These are phyloP conservation scores for Xanthoconium stramineum DNA, from an alignment of 768 basidiomycete genomes.

Conservation along the genomic window DNA sequence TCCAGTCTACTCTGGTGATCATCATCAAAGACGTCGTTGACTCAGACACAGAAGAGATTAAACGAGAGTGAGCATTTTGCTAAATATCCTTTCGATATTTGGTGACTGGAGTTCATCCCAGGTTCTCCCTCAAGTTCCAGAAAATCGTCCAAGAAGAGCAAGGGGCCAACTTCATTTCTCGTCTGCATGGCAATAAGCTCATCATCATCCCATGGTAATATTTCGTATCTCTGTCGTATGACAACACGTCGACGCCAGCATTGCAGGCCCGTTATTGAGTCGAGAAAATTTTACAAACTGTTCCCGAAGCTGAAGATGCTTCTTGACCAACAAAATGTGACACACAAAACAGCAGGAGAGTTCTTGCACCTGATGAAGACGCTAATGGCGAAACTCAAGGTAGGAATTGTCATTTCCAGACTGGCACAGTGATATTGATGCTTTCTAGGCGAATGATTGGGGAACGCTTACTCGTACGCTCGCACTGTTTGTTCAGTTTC, in stretches of 20 bases:
- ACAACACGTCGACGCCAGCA: background rate
- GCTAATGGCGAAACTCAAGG: slow-evolving; percentile 55
- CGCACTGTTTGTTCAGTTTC: background rate
- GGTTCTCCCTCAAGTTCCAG: slow-evolving; percentile 56
- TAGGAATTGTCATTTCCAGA: slow-evolving; percentile 11
- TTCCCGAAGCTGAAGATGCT: slow-evolving; percentile 45
- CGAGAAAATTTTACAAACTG: slow-evolving; percentile 35
- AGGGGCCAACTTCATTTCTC: slow-evolving; percentile 58
- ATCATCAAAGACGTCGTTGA: slow-evolving; percentile 71
- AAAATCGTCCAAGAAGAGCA: slow-evolving; percentile 60
- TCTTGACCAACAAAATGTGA: slow-evolving; percentile 46
- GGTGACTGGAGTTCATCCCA: slow-evolving; percentile 15
- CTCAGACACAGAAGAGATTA: slow-evolving; percentile 55
- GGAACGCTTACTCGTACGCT: slow-evolving; percentile 54
- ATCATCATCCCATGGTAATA: slow-evolving; percentile 55
- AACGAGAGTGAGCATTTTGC: slow-evolving; percentile 44
- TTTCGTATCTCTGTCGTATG: background rate
- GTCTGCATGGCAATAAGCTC: slow-evolving; percentile 51
- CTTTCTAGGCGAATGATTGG: slow-evolving; percentile 56
- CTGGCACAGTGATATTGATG: background rate
- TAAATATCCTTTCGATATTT: background rate
- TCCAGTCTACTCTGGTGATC: slow-evolving; percentile 56
- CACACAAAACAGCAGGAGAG: slow-evolving; percentile 48
- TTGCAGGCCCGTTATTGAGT: slow-evolving; percentile 51
- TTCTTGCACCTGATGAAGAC: slow-evolving; percentile 40